Percentiles rank a stretch among this genome's conserved stretches.
Evolutionary conservation across 2,329 filamentous ascomycete species (phyloP).

Genomic region (Nemania serpens): DNA sequence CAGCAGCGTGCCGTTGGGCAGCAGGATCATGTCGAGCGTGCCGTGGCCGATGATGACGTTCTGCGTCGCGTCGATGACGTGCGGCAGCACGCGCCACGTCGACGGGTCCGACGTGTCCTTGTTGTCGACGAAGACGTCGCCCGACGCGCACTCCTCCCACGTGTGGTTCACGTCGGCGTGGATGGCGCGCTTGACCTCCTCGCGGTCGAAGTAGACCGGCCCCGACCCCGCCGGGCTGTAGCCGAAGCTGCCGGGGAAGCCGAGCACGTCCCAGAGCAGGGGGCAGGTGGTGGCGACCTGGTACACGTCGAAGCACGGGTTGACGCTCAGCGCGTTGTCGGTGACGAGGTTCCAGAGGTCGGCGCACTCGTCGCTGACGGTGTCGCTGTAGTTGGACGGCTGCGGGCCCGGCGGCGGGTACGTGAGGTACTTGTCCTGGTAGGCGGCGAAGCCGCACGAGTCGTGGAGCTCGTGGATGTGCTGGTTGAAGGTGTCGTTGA

Average conservation of each 20-base stretch:
- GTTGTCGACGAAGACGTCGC: constrained; percentile 45
- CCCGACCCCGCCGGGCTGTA: constrained; percentile 67
- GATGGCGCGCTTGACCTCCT: constrained; percentile 70
- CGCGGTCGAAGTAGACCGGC: constrained; percentile 70
- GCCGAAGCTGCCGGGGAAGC: constrained; percentile 62
- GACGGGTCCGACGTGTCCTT: constrained; percentile 59
- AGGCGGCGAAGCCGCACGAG: constrained; percentile 62
- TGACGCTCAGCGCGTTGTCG: constrained; percentile 52
- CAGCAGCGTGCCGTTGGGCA: constrained; percentile 71
- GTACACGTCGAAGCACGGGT: constrained; percentile 75
- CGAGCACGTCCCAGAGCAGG: constrained; percentile 62
- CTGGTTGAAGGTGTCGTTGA: constrained; percentile 58
- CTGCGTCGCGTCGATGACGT: constrained; percentile 73
- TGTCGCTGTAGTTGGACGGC: constrained; percentile 51
- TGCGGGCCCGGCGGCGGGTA: constrained; percentile 66
- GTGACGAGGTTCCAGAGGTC: constrained; percentile 58
- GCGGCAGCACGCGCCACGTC: constrained; percentile 63
- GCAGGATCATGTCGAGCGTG: constrained; percentile 68
- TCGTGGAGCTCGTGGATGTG: constrained; percentile 58
- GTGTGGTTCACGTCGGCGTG: constrained; percentile 58
- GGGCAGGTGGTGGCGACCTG: constrained; percentile 70
- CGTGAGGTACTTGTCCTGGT: constrained; percentile 58
- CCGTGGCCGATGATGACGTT: constrained; percentile 78
- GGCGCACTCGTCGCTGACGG: constrained; percentile 54
- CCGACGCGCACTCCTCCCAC: constrained; percentile 36